phyloP scores from a whole-genome alignment of 192 early-diverging fungal genomes.

The Spizellomyces punctatus region DNA sequence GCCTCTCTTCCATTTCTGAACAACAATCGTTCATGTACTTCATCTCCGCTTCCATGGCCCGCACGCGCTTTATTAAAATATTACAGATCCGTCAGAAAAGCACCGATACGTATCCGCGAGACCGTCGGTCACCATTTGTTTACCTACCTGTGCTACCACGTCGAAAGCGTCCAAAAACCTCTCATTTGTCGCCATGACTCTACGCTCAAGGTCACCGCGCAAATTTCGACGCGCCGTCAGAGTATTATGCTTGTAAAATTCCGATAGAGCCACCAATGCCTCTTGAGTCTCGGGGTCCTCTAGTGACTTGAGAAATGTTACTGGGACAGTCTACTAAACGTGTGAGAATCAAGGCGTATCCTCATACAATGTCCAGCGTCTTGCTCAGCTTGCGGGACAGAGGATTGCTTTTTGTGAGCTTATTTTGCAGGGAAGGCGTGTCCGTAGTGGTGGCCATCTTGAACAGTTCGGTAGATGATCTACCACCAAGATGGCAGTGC shows the following conservation, averaged over 20 bases:
- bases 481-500: no score
- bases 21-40: conserved; percentile 60
- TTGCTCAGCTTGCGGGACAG: conserved; percentile 48
- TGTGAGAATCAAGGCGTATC: no score
- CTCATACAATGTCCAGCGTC: conserved; percentile 39
- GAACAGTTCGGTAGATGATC: no score
- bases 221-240: conserved; percentile 57
- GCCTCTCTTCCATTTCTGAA: conserved; percentile 60
- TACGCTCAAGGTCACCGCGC: conserved; percentile 60
- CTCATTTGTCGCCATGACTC: conserved; percentile 54
- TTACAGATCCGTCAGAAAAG: background rate
- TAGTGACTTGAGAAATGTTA: conserved; percentile 41
- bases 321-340: background rate
- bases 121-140: background rate
- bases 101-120: background rate
- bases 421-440: background rate
- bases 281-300: conserved; percentile 65
- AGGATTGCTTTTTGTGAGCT: conserved; percentile 46
- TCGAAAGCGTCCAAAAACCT: conserved; percentile 60
- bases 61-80: conserved; percentile 46
- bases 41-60: conserved; percentile 61
- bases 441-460: no score
- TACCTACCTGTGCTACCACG: conserved; percentile 48
- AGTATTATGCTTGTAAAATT: conserved; percentile 59
- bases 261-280: conserved; percentile 64